Conservation (phyloP, 805 yeast species). For the Saturnispora silvae region DNA sequence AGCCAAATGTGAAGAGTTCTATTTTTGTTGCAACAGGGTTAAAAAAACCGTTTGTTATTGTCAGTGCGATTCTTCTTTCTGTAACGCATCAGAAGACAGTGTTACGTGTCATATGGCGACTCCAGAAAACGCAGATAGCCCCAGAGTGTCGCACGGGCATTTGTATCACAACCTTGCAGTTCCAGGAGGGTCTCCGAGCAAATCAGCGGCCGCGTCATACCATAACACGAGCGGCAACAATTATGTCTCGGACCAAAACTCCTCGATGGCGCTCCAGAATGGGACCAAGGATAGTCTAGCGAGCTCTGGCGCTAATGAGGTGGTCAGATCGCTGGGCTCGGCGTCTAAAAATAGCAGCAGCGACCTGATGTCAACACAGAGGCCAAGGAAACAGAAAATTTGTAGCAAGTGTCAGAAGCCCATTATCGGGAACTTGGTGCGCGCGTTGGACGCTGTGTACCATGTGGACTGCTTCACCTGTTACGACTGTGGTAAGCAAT, state of each 20-base stretch:
- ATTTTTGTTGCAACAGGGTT: no score
- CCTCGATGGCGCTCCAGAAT: no score
- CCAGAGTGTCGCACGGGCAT: neutral
- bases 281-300: no score
- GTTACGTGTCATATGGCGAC: neutral
- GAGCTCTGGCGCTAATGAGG: no score
- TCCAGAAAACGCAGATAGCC: neutral
- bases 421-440: constrained; percentile 67
- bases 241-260: neutral
- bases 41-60: neutral
- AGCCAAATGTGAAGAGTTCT: no score
- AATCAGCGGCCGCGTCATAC: neutral
- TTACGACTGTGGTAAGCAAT: constrained; percentile 68
- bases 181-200: neutral
- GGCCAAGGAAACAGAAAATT: constrained; percentile 23
- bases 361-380: neutral
- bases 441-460: constrained; percentile 70
- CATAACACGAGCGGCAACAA: neutral
- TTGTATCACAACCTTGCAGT: constrained; percentile 3
- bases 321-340: no score
- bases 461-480: constrained; percentile 87
- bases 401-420: constrained; percentile 45
- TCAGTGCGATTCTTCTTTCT: neutral
- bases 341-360: no score
- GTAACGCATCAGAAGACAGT: neutral